Evolutionary conservation across 2,329 filamentous ascomycete species (phyloP), one percentile per base, ranked within the genome.

Genomic region (Aspergillus aculeatus): DNA sequence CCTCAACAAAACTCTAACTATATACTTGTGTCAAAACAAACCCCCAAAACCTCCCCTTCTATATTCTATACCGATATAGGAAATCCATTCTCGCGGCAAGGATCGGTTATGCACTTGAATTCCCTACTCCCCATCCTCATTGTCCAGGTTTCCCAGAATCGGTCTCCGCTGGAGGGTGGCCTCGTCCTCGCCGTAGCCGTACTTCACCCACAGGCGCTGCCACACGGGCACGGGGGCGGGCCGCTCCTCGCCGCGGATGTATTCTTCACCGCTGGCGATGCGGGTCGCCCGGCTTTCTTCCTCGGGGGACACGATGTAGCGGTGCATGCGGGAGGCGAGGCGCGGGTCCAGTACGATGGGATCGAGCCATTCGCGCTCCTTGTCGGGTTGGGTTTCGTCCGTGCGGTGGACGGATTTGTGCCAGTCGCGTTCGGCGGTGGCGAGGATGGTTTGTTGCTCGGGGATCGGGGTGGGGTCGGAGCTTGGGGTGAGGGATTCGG

Each of bases 341-440:
- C 93, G 84, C 12, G 85, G 78, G 72, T 99, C 93, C 10, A 96
- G 73, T 2, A 90, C 86, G 55, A 97, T 80, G 11, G 87, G 84
- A 56, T 88, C 85, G 9, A 89, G 75, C 90, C 91, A 96, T 53
- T 93, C 87, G 68, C 84, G 86, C 76, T 93, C 90, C 63, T 81
- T 81, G 58, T 82, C 79, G 44, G 80, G 80, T 60, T 78, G 78
- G 54, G 80, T 74, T 55, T 83, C 80, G 21, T 72, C 70, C 38
- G 73, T 73, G 67, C 88, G 86, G 77, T 85, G 87, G 5, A 88
- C 84, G n/a, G 84, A 87, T 78, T 96, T 96, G 74, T 89, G 87
- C 92, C 92, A 96, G 73, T 94, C 86, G 49, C 77, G 77, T 77
- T 96, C 92, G 78, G 95, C 92, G 38, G 86, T 78, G 41, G 81